Base-by-base conservation (phyloP, 306 rosid species). In the Gleditsia sinensis region DNA sequence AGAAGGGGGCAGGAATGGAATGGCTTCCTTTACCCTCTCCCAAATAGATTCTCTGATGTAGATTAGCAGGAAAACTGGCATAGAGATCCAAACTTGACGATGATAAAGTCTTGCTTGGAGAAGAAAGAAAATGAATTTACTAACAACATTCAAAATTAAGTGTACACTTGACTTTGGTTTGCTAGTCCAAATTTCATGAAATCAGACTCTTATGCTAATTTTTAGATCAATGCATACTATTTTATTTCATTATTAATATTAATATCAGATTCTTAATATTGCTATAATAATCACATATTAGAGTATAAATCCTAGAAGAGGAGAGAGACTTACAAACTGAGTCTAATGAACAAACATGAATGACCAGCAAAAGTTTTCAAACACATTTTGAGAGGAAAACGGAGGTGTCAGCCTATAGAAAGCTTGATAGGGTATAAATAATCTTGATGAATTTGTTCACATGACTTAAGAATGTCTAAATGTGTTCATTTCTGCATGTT, bases 401-500 rank as follows among this genome's bases (percentile, higher is more conserved):
- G 51, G 53, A 33, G 78, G 39, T 45, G 20, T 56, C 56, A 19
- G 63, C 37, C 67, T 9, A 42, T 63, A 43, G 68, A 33, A 71
- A 20, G 27, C 36, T 2, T 30, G 34, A 43, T 11, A 5, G 19
- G 48, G 51, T 81, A 24, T 53, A 24, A 2, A 7, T 59, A 19
- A 7, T 55, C 19, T 28, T 66, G 58, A 53, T 61, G 33, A 24
- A 21, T 50, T 56, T 51, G 39, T 34, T 43, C 7, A 13, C 34
- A 8, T 45, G 17, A 48, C 60, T 75, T 70, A 49, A 40, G n/a
- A 48, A 45, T 57, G n/a, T n/a, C n/a, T n/a, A n/a, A n/a, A 24
- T 32, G 48, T 9, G 68, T 39, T 42, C 59, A 33, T 77, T 50
- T 75, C 56, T 54, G 56, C 24, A 23, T 64, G 68, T 71, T 58